Base-by-base conservation (phyloP, 140 eudicot species). In the Oenanthe javanica region DNA sequence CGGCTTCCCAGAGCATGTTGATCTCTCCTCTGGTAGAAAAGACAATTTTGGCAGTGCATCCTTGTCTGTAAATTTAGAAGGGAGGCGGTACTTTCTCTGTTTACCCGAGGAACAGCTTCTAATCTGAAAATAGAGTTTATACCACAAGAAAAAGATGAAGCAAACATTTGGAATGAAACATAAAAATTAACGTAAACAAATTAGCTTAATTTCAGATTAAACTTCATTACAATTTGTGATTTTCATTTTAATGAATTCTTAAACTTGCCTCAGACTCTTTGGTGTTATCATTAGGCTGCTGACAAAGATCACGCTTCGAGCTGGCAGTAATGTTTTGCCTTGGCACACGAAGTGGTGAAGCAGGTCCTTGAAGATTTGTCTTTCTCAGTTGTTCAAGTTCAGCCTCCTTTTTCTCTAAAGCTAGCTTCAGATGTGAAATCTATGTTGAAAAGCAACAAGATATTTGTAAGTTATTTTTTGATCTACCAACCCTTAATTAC, bases 31-130 rank as follows among this genome's bases (percentile, higher is more conserved):
- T 0, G 87, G 79, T 72, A 85, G 77, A 45, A 94, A 84, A 45
- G 97, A 93, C 91, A 93, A 80, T 84, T 86, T 90, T 21, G 98
- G 90, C 18, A 86, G 38, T 7, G 72, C 72, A 69, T 94, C 98
- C 81, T 84, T 89, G 90, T 94, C 97, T 9, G 86, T 82, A 74
- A 85, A 94, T 79, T 90, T 90, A 2, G 89, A 85, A 64, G 96
- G 97, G 52, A 89, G 64, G 47, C 88, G 93, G 6, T 91, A 77
- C 86, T 88, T 86, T 79, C 97, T 90, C 81, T 92, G 96, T 81
- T 92, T 94, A 72, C 94, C 91, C 16, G 96, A 87, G 59, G 98
- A 94, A 85, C 93, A 87, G 84, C 96, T 94, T 85, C 96, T 88
- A 81, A 82, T 88, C 98, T 94, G 94, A 71, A 79, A 78, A 25